Conservation (phyloP, 1,139 yeast genomes). For the Wickerhamomyces sp. region DNA sequence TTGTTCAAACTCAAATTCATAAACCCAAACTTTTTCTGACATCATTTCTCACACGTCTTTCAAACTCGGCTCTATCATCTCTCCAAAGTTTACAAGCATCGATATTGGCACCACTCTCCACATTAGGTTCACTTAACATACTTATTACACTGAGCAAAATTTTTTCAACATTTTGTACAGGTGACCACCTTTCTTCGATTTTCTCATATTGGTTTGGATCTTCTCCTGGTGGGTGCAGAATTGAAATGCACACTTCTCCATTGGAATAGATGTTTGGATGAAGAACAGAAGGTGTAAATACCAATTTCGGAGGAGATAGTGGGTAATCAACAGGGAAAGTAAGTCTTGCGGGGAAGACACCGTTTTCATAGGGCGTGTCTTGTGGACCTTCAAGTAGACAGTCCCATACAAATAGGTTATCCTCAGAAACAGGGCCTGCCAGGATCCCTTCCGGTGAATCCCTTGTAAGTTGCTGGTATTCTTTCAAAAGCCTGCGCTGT, state of each 20-base stretch:
- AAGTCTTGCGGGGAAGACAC: constrained; percentile 80
- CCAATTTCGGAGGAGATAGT: constrained; percentile 80
- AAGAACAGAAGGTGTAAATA: constrained; percentile 76
- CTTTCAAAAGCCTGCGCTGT: constrained; percentile 78
- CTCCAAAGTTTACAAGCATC: constrained; percentile 97
- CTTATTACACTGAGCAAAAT: constrained; percentile 87
- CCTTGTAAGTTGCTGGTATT: constrained; percentile 75
- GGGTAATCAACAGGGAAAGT: constrained; percentile 92
- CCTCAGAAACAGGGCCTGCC: constrained; percentile 86
- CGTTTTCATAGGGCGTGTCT: constrained; percentile 92
- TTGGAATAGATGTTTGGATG: constrained; percentile 94
- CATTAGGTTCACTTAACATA: constrained; percentile 96
- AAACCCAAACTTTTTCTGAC: constrained; percentile 66
- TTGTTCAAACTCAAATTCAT: no score
- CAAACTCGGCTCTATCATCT: constrained; percentile 66
- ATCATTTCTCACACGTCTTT: constrained; percentile 56
- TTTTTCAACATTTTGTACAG: constrained; percentile 95
- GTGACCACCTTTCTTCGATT: constrained; percentile 97
- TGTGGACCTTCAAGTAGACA: constrained; percentile 89
- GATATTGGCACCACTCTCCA: constrained; percentile 94
- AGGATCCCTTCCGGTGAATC: constrained; percentile 95
- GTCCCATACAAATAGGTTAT: constrained; percentile 83
- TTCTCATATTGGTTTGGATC: constrained; percentile 94
- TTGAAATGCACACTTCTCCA: constrained; percentile 94
- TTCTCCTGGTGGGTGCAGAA: constrained; percentile 93